Evolutionary conservation across 1,139 yeast species (phyloP).

Genomic region (Yarrowia galli): DNA sequence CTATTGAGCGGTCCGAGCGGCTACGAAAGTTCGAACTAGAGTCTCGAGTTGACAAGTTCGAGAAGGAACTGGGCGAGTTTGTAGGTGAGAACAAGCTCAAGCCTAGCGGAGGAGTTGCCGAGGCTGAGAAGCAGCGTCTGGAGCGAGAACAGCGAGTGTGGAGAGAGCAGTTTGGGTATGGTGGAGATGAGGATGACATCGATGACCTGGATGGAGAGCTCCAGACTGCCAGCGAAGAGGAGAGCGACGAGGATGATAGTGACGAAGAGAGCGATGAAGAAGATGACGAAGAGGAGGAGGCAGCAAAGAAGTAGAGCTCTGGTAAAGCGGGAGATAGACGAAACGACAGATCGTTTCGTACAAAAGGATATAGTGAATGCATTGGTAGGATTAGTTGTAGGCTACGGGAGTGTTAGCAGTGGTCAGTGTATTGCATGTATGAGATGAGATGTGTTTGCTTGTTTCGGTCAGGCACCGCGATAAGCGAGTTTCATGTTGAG

Average conservation of each 20-base stretch:
- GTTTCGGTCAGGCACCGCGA: no score
- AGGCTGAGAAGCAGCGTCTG: conserved; percentile 72
- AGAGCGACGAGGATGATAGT: conserved; percentile 29
- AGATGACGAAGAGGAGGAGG: background rate
- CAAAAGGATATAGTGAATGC: conserved; percentile 34
- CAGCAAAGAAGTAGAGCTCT: background rate
- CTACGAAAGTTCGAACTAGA: conserved; percentile 75
- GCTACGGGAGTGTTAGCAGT: background rate
- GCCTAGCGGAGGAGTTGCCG: conserved; percentile 88
- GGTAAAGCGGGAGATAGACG: background rate
- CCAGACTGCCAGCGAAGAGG: conserved; percentile 38
- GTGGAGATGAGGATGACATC: conserved; percentile 39
- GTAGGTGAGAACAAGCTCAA: conserved; percentile 78
- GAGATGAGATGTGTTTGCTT: no score
- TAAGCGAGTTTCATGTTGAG: no score
- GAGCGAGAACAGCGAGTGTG: conserved; percentile 61
- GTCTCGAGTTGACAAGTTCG: conserved; percentile 70
- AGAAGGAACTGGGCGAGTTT: conserved; percentile 86
- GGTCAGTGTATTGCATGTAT: no score
- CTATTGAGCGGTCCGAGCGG: conserved; percentile 86
- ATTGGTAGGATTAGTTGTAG: background rate
- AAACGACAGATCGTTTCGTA: conserved; percentile 2
- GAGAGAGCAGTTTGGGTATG: conserved; percentile 46
- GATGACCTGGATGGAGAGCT: conserved; percentile 37
- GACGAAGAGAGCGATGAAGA: conserved; percentile 38